Evolutionary conservation across 139 green algal species (phyloP).

Genomic region (Picochlorum sp.): DNA sequence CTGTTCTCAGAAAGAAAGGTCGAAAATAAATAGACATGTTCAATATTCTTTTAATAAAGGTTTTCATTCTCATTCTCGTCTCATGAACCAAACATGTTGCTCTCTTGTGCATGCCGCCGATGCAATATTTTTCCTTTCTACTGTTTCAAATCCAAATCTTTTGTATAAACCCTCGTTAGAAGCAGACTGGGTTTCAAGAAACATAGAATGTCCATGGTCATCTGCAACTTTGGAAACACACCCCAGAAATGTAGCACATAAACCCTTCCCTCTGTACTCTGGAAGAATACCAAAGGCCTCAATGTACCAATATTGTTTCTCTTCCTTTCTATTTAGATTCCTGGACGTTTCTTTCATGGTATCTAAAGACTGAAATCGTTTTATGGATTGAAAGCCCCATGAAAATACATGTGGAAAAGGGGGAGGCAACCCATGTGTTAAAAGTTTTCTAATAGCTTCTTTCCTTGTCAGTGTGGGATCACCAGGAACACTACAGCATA

Average conservation of each 20-base stretch:
- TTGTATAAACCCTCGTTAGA: background rate
- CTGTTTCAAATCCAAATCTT: background rate
- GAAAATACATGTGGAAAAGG: background rate
- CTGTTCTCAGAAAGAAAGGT: no score
- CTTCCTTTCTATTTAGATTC: background rate
- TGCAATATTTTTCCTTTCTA: background rate
- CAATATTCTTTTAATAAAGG: background rate
- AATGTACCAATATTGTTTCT: slow-evolving; percentile 1
- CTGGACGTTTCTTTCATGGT: background rate
- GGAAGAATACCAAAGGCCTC: background rate
- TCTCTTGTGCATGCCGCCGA: background rate
- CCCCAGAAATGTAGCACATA: background rate
- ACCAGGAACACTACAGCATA: background rate
- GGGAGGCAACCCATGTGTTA: background rate
- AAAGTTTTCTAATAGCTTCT: background rate
- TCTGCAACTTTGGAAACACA: background rate
- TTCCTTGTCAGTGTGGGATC: background rate
- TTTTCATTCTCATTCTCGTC: background rate
- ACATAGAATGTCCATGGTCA: background rate
- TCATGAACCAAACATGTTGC: background rate
- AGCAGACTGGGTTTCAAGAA: background rate
- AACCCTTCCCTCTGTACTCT: background rate
- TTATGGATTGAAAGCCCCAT: background rate
- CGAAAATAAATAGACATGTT: background rate
- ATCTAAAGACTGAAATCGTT: background rate